Evolutionary conservation across 106 monocot genomes (phyloP).

Genomic region (Acanthochlamys bracteata): DNA sequence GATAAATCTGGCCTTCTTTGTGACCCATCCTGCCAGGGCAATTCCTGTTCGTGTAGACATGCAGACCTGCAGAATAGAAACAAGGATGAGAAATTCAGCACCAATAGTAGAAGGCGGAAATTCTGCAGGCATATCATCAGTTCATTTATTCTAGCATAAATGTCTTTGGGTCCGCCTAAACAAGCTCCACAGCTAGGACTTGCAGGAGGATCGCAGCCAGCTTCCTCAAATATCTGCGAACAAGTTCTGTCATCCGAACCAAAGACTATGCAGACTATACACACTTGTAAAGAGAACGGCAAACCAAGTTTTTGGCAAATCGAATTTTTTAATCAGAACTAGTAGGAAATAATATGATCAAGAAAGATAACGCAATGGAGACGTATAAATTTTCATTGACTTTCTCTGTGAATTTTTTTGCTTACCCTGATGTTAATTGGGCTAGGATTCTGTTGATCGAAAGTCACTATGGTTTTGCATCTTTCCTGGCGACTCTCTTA

Average conservation of each 20-base stretch:
- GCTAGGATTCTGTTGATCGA: too few relatives aligned
- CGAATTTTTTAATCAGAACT: too few relatives aligned
- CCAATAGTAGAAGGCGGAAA: too few relatives aligned
- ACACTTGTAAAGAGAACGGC: conserved; percentile 37
- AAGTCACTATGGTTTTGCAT: too few relatives aligned
- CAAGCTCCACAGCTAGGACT: conserved; percentile 90
- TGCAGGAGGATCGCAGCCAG: conserved; percentile 68
- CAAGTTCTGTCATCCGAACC: conserved; percentile 89
- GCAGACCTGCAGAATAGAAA: conserved; percentile 38
- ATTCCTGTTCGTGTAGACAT: conserved; percentile 87
- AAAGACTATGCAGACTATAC: conserved; percentile 75
- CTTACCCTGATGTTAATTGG: too few relatives aligned
- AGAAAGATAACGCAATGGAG: too few relatives aligned
- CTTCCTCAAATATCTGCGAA: conserved; percentile 90
- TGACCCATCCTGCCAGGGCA: conserved; percentile 92
- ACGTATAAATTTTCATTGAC: too few relatives aligned
- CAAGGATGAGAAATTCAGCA: background rate
- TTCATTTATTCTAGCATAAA: conserved; percentile 77
- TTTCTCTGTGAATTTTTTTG: too few relatives aligned
- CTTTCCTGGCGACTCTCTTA: too few relatives aligned
- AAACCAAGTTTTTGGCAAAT: background rate
- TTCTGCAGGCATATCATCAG: conserved; percentile 54
- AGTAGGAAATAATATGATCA: too few relatives aligned
- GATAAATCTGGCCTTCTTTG: conserved; percentile 87
- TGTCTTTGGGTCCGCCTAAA: conserved; percentile 79